These are phyloP conservation scores for Leucocoprinus sp. DNA, from an alignment of 768 basidiomycete species.

Conservation along the genomic window DNA sequence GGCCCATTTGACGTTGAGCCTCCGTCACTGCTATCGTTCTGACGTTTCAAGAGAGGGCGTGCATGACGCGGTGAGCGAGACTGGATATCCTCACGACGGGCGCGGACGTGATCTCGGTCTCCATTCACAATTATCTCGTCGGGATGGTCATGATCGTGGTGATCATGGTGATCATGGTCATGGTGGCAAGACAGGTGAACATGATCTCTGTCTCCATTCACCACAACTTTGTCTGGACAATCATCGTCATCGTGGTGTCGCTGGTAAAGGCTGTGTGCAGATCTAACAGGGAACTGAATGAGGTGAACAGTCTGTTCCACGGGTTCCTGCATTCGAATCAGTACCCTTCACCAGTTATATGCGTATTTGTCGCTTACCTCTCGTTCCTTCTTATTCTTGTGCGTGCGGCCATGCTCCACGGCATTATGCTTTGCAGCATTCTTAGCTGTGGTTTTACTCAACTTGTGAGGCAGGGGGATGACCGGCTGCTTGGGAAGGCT, in stretches of 20 bases:
- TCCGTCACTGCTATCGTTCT: background rate
- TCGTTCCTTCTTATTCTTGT: background rate
- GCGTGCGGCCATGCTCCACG: background rate
- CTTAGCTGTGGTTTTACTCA: background rate
- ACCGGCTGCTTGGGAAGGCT: conserved; percentile 1
- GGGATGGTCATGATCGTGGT: background rate
- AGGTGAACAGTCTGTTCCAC: background rate
- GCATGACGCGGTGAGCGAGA: conserved; percentile 4
- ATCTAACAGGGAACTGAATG: background rate
- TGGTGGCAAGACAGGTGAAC: background rate
- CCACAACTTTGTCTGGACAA: conserved; percentile 1
- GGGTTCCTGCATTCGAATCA: background rate
- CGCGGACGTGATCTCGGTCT: background rate
- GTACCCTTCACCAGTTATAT: background rate
- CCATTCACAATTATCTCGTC: background rate
- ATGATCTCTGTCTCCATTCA: background rate
- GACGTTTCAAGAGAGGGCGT: background rate
- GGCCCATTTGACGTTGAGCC: background rate
- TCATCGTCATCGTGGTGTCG: conserved; percentile 2
- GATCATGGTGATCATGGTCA: background rate
- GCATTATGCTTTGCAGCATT: background rate
- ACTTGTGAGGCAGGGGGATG: background rate
- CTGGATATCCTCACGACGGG: background rate
- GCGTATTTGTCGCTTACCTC: background rate
- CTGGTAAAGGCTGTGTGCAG: background rate